These are phyloP conservation scores for Crepidotus variabilis DNA, from an alignment of 768 basidiomycete species.

Conservation along the genomic window DNA sequence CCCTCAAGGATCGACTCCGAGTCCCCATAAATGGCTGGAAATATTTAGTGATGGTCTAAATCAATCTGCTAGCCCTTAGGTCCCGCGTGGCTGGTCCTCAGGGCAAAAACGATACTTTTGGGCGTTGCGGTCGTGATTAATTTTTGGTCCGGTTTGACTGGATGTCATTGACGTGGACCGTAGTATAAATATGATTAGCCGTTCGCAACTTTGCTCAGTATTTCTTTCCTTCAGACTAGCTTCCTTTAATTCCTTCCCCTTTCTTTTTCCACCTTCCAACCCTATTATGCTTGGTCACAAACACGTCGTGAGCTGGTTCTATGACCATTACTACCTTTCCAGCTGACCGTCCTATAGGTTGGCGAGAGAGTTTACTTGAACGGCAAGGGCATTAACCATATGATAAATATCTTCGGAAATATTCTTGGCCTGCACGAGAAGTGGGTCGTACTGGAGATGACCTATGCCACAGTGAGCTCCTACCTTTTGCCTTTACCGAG, in stretches of 20 bases:
- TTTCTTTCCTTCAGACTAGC: not conserved
- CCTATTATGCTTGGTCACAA: not conserved
- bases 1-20: not conserved
- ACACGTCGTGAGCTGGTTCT: not conserved
- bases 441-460: constrained; percentile 14
- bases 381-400: constrained; percentile 13
- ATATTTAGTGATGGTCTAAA: not conserved
- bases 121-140: not conserved
- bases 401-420: constrained; percentile 15
- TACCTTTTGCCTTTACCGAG: not conserved
- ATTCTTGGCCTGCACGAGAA: constrained; percentile 12
- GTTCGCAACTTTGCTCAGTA: not conserved
- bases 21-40: not conserved
- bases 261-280: not conserved
- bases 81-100: not conserved
- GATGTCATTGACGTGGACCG: not conserved
- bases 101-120: not conserved
- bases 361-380: constrained; percentile 14
- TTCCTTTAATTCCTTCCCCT: not conserved
- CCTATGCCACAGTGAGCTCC: constrained; percentile 12
- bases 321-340: not conserved
- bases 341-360: not conserved
- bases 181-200: not conserved
- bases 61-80: not conserved
- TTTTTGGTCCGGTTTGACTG: not conserved